Evolutionary conservation across 352 stramenopile genomes (phyloP).

Genomic region (Pythium sp.): DNA sequence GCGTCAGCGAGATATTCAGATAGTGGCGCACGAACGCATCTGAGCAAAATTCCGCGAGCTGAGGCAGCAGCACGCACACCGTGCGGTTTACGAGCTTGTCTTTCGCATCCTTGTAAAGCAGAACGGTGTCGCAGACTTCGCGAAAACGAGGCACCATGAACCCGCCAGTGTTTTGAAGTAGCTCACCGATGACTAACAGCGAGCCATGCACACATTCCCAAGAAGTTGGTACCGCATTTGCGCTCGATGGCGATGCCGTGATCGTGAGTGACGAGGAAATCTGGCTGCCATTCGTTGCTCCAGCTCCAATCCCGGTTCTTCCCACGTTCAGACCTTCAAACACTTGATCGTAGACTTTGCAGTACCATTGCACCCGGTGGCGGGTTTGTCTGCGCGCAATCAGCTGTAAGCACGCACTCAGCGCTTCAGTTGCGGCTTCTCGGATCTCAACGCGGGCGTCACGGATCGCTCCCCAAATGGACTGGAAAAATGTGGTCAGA

Average conservation of each 20-base stretch:
- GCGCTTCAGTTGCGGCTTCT: constrained; percentile 74
- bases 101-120: constrained; percentile 91
- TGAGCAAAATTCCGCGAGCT: constrained; percentile 90
- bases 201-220: constrained; percentile 93
- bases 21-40: constrained; percentile 94
- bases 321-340: constrained; percentile 62
- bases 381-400: constrained; percentile 80
- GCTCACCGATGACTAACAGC: constrained; percentile 92
- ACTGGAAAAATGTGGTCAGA: constrained; percentile 91
- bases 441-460: constrained; percentile 77
- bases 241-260: constrained; percentile 6
- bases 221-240: constrained; percentile 27
- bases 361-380: constrained; percentile 90
- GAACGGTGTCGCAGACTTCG: constrained; percentile 93
- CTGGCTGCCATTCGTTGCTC: constrained; percentile 22
- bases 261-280: constrained; percentile 15
- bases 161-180: constrained; percentile 92
- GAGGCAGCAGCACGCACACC: constrained; percentile 89
- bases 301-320: constrained; percentile 20
- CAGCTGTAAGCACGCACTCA: constrained; percentile 87
- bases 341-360: constrained; percentile 90
- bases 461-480: constrained; percentile 85
- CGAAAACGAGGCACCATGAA: constrained; percentile 98
- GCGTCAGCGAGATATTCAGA: constrained; percentile 72
- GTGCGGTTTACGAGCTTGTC: constrained; percentile 80